Evolutionary conservation across 805 yeast genomes (phyloP).

Genomic region (fission yeast (Schizosaccharomyces pombe)): DNA sequence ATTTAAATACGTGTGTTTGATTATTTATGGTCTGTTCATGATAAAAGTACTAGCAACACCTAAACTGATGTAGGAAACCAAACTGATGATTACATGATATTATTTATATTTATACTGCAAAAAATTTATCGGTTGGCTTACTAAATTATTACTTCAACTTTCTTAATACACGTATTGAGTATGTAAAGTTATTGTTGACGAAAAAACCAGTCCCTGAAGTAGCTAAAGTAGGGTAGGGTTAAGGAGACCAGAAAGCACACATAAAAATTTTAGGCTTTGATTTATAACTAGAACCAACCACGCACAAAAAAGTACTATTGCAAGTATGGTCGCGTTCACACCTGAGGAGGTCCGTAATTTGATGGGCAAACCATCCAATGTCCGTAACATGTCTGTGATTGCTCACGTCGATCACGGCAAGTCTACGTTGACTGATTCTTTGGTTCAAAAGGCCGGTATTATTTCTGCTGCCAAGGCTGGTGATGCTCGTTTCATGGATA

Average conservation of each 20-base stretch:
- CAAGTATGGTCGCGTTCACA: constrained; percentile 4
- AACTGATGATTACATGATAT: no score
- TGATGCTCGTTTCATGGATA: constrained; percentile 98
- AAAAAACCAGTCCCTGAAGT: neutral
- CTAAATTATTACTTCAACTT: no score
- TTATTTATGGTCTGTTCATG: no score
- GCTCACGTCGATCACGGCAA: constrained; percentile 99
- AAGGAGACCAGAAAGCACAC: neutral
- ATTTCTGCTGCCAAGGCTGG: constrained; percentile 99
- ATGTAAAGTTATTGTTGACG: no score
- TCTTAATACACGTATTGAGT: no score
- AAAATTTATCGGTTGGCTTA: no score
- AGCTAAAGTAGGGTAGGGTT: neutral
- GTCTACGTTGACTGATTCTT: constrained; percentile 95
- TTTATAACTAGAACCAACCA: constrained; percentile 1
- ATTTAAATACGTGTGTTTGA: no score
- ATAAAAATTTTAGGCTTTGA: neutral
- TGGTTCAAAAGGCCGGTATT: constrained; percentile 98
- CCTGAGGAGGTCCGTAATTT: constrained; percentile 76
- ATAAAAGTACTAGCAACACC: no score
- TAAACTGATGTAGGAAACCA: no score
- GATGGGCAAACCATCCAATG: constrained; percentile 98
- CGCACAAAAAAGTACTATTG: neutral
- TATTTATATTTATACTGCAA: no score
- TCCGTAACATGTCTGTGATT: constrained; percentile 99